Conservation (phyloP, 257 asterid species). For the Ligustrum vulgare region DNA sequence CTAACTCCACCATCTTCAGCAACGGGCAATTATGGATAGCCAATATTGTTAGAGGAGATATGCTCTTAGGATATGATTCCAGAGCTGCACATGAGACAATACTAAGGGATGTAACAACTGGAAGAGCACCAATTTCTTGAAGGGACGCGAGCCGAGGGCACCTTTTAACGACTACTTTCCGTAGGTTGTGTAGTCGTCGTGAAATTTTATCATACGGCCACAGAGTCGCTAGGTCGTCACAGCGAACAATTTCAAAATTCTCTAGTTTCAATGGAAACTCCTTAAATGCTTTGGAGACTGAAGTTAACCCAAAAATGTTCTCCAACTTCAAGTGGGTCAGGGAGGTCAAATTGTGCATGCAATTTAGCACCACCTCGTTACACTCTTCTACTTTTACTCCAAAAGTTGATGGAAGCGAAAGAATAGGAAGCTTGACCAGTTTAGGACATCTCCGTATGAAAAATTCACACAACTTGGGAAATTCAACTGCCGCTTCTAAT, state of each 20-base stretch:
- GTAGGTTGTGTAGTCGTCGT: too few relatives aligned
- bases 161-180: too few relatives aligned
- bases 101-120: background rate
- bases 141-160: background rate
- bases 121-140: slow-evolving; percentile 2
- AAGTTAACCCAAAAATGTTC: background rate
- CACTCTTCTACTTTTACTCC: too few relatives aligned
- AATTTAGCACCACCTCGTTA: too few relatives aligned
- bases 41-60: background rate
- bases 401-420: too few relatives aligned
- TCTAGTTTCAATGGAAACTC: slow-evolving; percentile 3
- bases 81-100: slow-evolving; percentile 3
- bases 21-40: background rate
- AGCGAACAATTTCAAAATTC: background rate
- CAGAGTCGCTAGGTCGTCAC: slow-evolving; percentile 11
- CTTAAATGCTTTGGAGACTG: background rate
- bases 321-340: slow-evolving; percentile 7
- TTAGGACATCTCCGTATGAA: too few relatives aligned
- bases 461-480: background rate
- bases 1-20: background rate
- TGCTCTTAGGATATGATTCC: background rate
- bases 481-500: background rate
- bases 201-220: slow-evolving; percentile 10
- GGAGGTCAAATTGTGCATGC: slow-evolving; percentile 10
- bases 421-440: too few relatives aligned